A percentile compares a stretch with the other conserved stretches of the same genome.
phyloP scores from a whole-genome alignment of 305 asterid genomes.

The Vinca major region DNA sequence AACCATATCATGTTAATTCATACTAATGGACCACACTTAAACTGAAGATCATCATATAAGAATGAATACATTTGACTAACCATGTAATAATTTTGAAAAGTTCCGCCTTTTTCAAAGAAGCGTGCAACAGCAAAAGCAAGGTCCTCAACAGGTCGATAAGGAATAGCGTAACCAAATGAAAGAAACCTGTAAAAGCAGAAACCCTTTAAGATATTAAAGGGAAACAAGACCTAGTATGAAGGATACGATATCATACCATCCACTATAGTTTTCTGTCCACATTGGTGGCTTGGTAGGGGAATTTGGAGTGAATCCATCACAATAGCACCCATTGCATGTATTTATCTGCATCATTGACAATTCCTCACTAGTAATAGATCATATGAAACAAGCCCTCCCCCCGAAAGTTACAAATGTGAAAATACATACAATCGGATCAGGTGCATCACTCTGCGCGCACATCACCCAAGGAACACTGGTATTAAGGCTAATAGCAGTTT shows the following conservation, averaged over 20 bases:
- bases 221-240: background rate
- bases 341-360: slow-evolving; percentile 49
- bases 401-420: slow-evolving; percentile 7
- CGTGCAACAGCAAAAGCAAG: slow-evolving; percentile 82
- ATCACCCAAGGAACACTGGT: slow-evolving; percentile 85
- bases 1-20: background rate
- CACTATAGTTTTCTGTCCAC: slow-evolving; percentile 83
- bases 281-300: slow-evolving; percentile 62
- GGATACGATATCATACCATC: slow-evolving; percentile 40
- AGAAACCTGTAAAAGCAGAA: slow-evolving; percentile 48
- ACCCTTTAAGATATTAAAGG: background rate
- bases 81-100: slow-evolving; percentile 86
- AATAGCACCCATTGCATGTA: slow-evolving; percentile 76
- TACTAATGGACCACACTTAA: background rate
- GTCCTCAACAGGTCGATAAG: slow-evolving; percentile 75
- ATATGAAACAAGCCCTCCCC: background rate
- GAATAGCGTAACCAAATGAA: slow-evolving; percentile 73
- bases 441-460: slow-evolving; percentile 68
- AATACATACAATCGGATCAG: slow-evolving; percentile 53
- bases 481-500: slow-evolving; percentile 58
- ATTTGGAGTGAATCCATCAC: slow-evolving; percentile 65
- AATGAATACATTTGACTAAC: slow-evolving; percentile 22
- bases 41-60: background rate
- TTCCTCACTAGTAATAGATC: background rate
- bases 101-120: slow-evolving; percentile 72